Evolutionary conservation across 78 protist species (phyloP), one percentile per base, ranked within the genome.

Genomic region (Ministeria vibrans): DNA sequence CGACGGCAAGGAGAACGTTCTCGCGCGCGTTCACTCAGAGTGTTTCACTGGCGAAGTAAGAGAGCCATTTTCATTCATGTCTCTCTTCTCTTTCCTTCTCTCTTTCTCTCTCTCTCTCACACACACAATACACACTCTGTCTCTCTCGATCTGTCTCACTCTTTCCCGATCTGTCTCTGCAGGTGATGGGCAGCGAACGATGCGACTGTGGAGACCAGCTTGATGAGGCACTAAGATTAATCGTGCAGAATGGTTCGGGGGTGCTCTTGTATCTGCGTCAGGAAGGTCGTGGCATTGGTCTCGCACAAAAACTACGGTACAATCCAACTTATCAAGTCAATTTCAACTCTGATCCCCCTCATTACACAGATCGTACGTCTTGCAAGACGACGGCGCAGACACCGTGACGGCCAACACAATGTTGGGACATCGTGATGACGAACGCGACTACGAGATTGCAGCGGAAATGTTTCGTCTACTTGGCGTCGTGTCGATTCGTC

Each of bases 131-230:
- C n/a, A n/a, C n/a, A n/a, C n/a, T n/a, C n/a, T n/a, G n/a, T n/a
- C n/a, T n/a, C n/a, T n/a, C n/a, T n/a, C n/a, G n/a, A n/a, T n/a
- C n/a, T n/a, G n/a, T n/a, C n/a, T n/a, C n/a, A n/a, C n/a, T n/a
- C n/a, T n/a, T n/a, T n/a, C n/a, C n/a, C n/a, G n/a, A n/a, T n/a
- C n/a, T n/a, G n/a, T n/a, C n/a, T 59, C 27, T 75, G 38, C 75
- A 78, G 30, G 76, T 81, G 22, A 53, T 85, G 78, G 88, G 88
- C 25, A 36, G 66, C 13, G 61, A 71, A 1, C 83, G 88, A 11
- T 85, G 88, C 69, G 88, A 85, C 39, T 85, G 88, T 28, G 80
- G 80, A 7, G 85, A 79, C 25, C 88, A 85, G 75, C 71, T 85
- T 9, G 42, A 45, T 15, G 7, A 61, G 1, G 78, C 81, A 39